Evolutionary conservation across 805 yeast species (phyloP), one percentile per base, ranked within the genome.

Genomic region (Candida insectalens): DNA sequence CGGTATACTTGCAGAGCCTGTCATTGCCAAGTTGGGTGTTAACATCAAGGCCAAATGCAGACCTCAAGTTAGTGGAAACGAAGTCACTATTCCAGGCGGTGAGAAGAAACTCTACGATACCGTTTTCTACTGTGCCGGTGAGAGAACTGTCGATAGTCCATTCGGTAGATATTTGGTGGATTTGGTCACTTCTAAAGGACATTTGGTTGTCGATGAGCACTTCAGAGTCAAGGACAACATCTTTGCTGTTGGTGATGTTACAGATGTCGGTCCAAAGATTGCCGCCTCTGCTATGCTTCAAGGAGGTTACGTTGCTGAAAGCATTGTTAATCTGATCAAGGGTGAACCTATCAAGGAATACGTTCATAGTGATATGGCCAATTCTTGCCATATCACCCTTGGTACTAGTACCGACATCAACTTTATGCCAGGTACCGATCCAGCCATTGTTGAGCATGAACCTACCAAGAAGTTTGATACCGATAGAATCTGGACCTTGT

Each of bases 191-290:
- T 14, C 31, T 3, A 33, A 30, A n/a, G 46, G 42, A 8, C 39
- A 41, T 18, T 13, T 44, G 5, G n/a, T 17, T 16, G 43, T 39
- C 12, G 41, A 36, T 4, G 20, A 32, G 9, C 23, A 32, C 22
- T 33, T 35, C n/a, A 38, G 42, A 33, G 34, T 37, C 2, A 20
- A 33, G 6, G 28, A 31, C 9, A 34, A 44, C 22, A 34, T 44
- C 1, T 44, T 44, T 26, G 46, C 36, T 9, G 37, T 36, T 10
- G 48, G 48, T 3, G 48, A 44, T 25, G 17, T 42, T 4, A 33
- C 34, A 13, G 45, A 40, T 15, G 25, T 40, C 7, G 34, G 33
- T 13, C 13, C 40, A 6, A 33, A 8, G 19, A 13, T 25, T n/a
- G 28, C 29, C 7, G 21, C 21, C 7, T 13, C 5, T 17, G 19